Evolutionary conservation across 1,284 basidiomycete genomes (phyloP).

Genomic region (Ustilago curta): DNA sequence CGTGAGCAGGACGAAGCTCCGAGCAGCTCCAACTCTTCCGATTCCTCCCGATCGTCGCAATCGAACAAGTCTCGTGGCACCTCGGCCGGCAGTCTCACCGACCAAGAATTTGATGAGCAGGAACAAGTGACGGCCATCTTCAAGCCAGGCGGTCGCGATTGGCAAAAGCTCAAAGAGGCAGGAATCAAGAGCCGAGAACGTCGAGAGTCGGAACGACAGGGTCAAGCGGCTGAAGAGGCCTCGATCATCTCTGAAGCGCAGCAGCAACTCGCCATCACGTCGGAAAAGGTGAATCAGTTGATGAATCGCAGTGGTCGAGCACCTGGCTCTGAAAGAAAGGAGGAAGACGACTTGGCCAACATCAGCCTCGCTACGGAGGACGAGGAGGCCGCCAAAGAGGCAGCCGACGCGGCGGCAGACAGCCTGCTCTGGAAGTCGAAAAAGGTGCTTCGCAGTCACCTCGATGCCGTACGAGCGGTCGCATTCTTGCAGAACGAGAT

Average conservation of each 20-base stretch:
- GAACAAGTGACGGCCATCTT: constrained; percentile 62
- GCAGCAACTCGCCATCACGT: constrained; percentile 52
- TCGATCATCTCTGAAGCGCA: constrained; percentile 48
- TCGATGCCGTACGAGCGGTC: constrained; percentile 90
- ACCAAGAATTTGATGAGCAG: constrained; percentile 47
- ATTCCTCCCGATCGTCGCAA: constrained; percentile 41
- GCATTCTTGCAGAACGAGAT: constrained; percentile 84
- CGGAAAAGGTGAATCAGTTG: constrained; percentile 56
- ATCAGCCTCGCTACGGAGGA: constrained; percentile 48
- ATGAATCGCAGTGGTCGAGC: constrained; percentile 46
- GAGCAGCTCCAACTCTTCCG: constrained; percentile 39
- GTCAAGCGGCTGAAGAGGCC: constrained; percentile 25
- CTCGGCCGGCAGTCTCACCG: constrained; percentile 36
- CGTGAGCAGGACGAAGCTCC: constrained; percentile 38
- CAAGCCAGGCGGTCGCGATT: constrained; percentile 56
- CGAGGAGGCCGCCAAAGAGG: constrained; percentile 43
- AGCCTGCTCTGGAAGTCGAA: constrained; percentile 65
- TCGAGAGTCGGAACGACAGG: constrained; percentile 40
- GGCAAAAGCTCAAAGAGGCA: constrained; percentile 60
- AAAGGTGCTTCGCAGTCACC: constrained; percentile 76
- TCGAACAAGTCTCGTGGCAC: constrained; percentile 31
- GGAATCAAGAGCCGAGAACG: constrained; percentile 52
- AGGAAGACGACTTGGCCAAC: constrained; percentile 60
- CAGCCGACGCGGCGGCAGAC: constrained; percentile 51
- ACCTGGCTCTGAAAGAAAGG: constrained; percentile 33